phyloP scores from a whole-genome alignment of 2,329 filamentous ascomycete species.

The Claviceps maximensis region DNA sequence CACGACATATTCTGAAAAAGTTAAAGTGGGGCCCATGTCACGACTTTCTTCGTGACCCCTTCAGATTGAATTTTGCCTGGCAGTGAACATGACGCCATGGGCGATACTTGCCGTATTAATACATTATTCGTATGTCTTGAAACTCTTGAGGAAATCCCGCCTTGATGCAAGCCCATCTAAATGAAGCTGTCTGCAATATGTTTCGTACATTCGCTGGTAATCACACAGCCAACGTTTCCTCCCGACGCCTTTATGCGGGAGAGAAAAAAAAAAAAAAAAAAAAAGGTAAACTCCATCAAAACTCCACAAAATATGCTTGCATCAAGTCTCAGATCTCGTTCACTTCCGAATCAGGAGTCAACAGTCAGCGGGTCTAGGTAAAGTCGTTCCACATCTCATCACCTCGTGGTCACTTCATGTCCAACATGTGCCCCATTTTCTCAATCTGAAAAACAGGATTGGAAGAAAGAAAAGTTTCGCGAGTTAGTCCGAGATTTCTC shows the following conservation, averaged over 20 bases:
- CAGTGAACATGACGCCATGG: background rate
- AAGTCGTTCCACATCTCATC: background rate
- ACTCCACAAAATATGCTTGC: constrained; percentile 1
- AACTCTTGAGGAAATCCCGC: background rate
- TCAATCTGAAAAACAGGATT: constrained; percentile 49
- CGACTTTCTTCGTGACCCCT: background rate
- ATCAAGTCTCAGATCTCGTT: background rate
- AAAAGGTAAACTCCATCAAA: background rate
- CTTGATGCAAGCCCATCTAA: background rate
- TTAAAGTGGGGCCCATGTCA: background rate
- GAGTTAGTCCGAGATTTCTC: constrained; percentile 6
- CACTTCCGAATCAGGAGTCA: background rate
- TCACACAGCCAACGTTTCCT: background rate
- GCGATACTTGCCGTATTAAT: background rate
- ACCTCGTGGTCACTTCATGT: constrained; percentile 28
- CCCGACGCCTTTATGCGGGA: background rate
- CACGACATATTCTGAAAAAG: background rate
- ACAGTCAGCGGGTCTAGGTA: background rate
- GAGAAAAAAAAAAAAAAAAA: background rate
- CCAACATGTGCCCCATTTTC: constrained; percentile 75
- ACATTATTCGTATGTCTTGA: background rate
- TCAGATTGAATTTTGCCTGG: background rate
- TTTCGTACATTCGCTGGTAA: background rate
- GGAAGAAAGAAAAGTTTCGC: background rate
- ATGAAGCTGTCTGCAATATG: background rate